phyloP scores from a whole-genome alignment of 1,139 yeast species.

The Barnettozyma hawaiiensis region DNA sequence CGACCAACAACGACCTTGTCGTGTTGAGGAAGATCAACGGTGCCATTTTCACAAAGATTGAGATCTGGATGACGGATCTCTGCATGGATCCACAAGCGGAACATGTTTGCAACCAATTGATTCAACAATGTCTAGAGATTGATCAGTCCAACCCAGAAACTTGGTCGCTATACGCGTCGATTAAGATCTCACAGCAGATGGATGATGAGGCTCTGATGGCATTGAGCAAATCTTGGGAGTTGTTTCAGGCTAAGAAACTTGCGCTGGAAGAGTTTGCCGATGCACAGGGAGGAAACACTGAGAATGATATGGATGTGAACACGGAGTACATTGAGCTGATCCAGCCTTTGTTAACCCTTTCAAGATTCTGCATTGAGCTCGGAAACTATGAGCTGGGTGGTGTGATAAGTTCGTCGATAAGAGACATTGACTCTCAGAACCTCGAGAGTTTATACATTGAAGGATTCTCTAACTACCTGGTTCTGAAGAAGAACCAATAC shows the following conservation, averaged over 20 bases:
- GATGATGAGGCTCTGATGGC: slow-evolving; percentile 70
- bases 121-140: slow-evolving; percentile 56
- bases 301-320: slow-evolving; percentile 32
- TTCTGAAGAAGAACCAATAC: slow-evolving; percentile 37
- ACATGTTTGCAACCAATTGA: slow-evolving; percentile 64
- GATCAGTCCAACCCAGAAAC: slow-evolving; percentile 64
- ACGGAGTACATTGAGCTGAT: slow-evolving; percentile 57
- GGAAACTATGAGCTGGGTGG: slow-evolving; percentile 63
- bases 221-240: slow-evolving; percentile 64
- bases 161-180: slow-evolving; percentile 77
- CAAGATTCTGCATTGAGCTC: slow-evolving; percentile 73
- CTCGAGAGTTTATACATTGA: slow-evolving; percentile 78
- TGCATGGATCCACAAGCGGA: slow-evolving; percentile 95
- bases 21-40: slow-evolving; percentile 47
- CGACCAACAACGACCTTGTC: slow-evolving; percentile 15
- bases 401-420: slow-evolving; percentile 53
- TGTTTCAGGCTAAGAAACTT: slow-evolving; percentile 50
- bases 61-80: slow-evolving; percentile 98
- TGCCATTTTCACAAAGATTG: slow-evolving; percentile 82
- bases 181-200: slow-evolving; percentile 83
- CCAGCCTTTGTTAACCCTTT: slow-evolving; percentile 63
- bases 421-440: slow-evolving; percentile 77
- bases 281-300: slow-evolving; percentile 9
- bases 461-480: slow-evolving; percentile 65
- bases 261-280: slow-evolving; percentile 36